These are phyloP conservation scores for Euphorbia tirucalli DNA, from an alignment of 345 rosid species.

Conservation along the genomic window DNA sequence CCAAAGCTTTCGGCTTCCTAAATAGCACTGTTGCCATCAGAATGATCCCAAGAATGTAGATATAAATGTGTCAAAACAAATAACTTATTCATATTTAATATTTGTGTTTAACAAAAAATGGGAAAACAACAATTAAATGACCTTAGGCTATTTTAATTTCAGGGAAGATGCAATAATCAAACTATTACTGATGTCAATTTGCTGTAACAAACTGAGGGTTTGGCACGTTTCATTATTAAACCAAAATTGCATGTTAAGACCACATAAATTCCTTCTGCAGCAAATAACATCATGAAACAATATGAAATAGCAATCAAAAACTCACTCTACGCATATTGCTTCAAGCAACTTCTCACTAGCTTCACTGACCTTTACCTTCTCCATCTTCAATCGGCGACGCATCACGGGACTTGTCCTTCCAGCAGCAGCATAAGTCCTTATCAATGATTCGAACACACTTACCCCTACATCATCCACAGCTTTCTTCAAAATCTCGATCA, in stretches of 20 bases:
- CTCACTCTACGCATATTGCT: constrained; percentile 56
- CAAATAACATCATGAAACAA: not conserved
- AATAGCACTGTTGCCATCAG: not conserved
- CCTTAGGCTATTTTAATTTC: not conserved
- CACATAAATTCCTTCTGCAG: not conserved
- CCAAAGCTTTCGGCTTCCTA: not conserved
- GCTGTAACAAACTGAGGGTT: not conserved
- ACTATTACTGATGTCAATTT: no score
- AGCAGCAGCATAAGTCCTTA: constrained; percentile 85
- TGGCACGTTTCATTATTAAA: constrained; percentile 3
- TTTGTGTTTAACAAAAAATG: not conserved
- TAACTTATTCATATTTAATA: not conserved
- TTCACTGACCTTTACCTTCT: constrained; percentile 60
- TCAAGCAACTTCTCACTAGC: constrained; percentile 65
- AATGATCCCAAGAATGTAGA: not conserved
- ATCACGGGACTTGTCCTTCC: constrained; percentile 63
- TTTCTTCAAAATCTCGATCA: constrained; percentile 71
- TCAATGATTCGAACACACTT: constrained; percentile 69
- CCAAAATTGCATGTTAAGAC: constrained; percentile 3
- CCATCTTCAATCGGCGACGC: constrained; percentile 75
- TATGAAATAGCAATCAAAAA: constrained; percentile 4
- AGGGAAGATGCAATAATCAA: no score
- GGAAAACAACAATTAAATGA: not conserved
- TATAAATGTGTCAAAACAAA: not conserved
- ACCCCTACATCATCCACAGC: constrained; percentile 51